Base-by-base conservation (phyloP, 371 early-diverging fungal species). In the Dichotomocladium elegans region DNA sequence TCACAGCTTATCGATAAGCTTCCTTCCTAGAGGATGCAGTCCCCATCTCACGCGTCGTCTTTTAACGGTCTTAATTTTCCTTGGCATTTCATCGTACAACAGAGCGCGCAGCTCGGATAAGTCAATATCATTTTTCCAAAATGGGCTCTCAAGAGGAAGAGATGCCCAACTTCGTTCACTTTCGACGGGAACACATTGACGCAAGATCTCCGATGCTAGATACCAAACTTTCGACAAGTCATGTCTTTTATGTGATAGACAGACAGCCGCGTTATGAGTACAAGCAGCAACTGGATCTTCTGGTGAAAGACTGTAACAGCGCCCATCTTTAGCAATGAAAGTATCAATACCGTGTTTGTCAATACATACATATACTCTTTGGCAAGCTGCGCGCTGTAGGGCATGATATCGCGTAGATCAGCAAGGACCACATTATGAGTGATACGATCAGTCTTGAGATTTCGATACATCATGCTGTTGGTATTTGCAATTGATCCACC, bases 201-300 rank as follows among this genome's bases (percentile, higher is more conserved):
- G 64, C 29, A 89, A 53, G 27, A 89, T 74, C 29, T 86, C 77
- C n/a, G 79, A 80, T 3, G 86, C 85, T 41, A 90, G 68, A 15
- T 61, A 63, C 92, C 92, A 92, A 9, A 89, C 75, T 47, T 82
- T 76, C 12, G 74, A 80, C 27, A 90, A 60, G 52, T 87, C 87
- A 7, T 58, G 35, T 1, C 86, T 76, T 10, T 73, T 72, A 28
- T 76, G 57, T 22, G 61, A 53, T 19, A 53, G 58, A 14, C 87
- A 86, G 0, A 81, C 82, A 14, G 60, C 35, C 3, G 87, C 82
- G 53, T 92, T 92, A 34, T 77, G 74, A 15, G 61, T 58, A 58
- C 90, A 90, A 3, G 83, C 74, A 6, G 63, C 56, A 3, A 75
- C 74, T 3, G 85, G 81, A 50, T 87, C 79, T 10, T 68, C 66